Conservation (phyloP, 805 yeast genomes). For the Myxozyma sirexii region DNA sequence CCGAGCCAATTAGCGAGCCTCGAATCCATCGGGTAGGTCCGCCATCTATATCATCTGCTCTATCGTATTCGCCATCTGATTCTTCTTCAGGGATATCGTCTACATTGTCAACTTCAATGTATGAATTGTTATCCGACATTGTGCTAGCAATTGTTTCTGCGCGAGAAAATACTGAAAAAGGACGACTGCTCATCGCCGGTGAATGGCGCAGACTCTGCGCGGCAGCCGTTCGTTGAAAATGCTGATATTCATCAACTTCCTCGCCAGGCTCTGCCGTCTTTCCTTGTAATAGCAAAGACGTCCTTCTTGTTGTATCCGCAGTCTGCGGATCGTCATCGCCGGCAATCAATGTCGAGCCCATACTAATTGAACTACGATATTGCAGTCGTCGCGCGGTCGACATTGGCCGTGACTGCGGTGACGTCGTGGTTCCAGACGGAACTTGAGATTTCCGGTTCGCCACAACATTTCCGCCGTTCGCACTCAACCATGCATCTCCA, state of each 20-base stretch:
- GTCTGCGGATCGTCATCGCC: constrained; percentile 5
- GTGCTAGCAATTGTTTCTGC: constrained; percentile 19
- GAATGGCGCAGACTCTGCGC: constrained; percentile 2
- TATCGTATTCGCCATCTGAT: constrained; percentile 35
- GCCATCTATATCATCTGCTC: constrained; percentile 44
- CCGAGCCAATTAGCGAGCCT: constrained; percentile 92
- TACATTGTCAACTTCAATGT: constrained; percentile 30
- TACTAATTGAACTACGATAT: constrained; percentile 1
- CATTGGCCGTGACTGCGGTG: not conserved
- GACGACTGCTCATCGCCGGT: constrained; percentile 2
- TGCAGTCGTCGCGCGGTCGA: not conserved
- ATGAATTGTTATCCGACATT: constrained; percentile 31
- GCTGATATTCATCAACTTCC: constrained; percentile 1
- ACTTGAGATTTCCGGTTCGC: not conserved
- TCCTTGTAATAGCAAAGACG: not conserved
- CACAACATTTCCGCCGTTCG: constrained; percentile 7
- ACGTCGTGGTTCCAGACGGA: not conserved
- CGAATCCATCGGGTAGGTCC: constrained; percentile 87
- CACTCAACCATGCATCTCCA: constrained; percentile 52
- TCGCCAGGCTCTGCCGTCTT: constrained; percentile 6
- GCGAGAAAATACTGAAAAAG: constrained; percentile 18
- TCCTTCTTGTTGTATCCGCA: not conserved
- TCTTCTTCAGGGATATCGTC: constrained; percentile 31
- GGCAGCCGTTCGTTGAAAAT: constrained; percentile 8
- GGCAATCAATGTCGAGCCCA: constrained; percentile 1